phyloP scores from a whole-genome alignment of 805 yeast species.

The Ogataea henricii region DNA sequence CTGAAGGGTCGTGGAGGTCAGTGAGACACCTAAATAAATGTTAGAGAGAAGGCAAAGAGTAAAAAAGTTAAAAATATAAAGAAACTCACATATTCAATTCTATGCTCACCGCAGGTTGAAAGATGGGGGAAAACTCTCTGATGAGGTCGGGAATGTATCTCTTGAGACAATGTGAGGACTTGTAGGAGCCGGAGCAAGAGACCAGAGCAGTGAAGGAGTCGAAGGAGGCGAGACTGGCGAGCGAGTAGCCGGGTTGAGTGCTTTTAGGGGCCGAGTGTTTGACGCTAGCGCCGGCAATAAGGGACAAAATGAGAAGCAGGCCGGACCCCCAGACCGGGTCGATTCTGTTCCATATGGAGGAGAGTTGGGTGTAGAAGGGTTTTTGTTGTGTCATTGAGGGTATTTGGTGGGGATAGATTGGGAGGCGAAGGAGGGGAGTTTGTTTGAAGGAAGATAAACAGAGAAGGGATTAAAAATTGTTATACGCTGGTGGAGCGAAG shows the following conservation, averaged over 20 bases:
- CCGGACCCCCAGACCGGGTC: constrained; percentile 8
- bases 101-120: constrained; percentile 16
- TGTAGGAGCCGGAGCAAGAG: constrained; percentile 20
- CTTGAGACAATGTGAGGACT: constrained; percentile 15
- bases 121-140: constrained; percentile 13
- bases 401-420: not conserved
- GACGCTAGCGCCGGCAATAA: constrained; percentile 20
- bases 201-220: constrained; percentile 10
- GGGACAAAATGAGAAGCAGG: constrained; percentile 1
- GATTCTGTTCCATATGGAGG: not conserved
- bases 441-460: not conserved
- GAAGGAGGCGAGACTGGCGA: constrained; percentile 1
- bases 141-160: constrained; percentile 15
- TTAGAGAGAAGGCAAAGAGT: no score
- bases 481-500: not conserved
- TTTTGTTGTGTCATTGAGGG: constrained; percentile 4
- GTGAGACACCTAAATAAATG: constrained; percentile 15
- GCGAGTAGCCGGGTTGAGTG: not conserved
- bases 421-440: not conserved
- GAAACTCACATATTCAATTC: constrained; percentile 16
- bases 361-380: not conserved
- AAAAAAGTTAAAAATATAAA: not conserved
- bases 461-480: not conserved
- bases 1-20: constrained; percentile 6
- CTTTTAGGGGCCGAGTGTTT: constrained; percentile 2